phyloP scores from a whole-genome alignment of 169 alveolate species.

The Cryptosporidium meleagridis region DNA sequence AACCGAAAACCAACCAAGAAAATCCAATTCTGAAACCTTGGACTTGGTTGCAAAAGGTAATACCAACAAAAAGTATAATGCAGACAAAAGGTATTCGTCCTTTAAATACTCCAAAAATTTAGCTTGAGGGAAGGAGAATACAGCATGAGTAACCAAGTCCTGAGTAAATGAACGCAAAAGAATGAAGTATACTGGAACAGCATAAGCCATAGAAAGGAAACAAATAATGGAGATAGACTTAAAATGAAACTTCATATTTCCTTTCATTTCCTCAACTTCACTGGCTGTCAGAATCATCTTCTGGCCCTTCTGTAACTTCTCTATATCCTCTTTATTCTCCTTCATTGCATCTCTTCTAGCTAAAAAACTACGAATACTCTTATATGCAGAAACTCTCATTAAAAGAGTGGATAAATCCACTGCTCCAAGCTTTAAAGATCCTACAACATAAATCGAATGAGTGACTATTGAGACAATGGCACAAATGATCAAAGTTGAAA shows the following conservation, averaged over 20 bases:
- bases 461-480: slow-evolving; percentile 52
- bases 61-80: slow-evolving; percentile 29
- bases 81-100: slow-evolving; percentile 44
- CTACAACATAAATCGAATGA: slow-evolving; percentile 64
- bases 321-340: slow-evolving; percentile 3
- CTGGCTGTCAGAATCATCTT: slow-evolving; percentile 16
- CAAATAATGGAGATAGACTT: slow-evolving; percentile 69
- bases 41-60: slow-evolving; percentile 60
- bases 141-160: slow-evolving; percentile 58
- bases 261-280: slow-evolving; percentile 57
- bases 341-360: slow-evolving; percentile 2
- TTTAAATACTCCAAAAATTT: slow-evolving; percentile 25
- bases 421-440: slow-evolving; percentile 66
- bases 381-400: slow-evolving; percentile 47
- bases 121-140: slow-evolving; percentile 36
- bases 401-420: slow-evolving; percentile 66
- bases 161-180: slow-evolving; percentile 48
- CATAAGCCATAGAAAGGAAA: slow-evolving; percentile 71
- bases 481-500: slow-evolving; percentile 56
- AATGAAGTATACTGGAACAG: slow-evolving; percentile 71
- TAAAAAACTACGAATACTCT: slow-evolving; percentile 18
- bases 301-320: slow-evolving; percentile 8
- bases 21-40: slow-evolving; percentile 46
- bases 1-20: slow-evolving; percentile 68
- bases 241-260: slow-evolving; percentile 60